Percentiles rank a stretch among this genome's conserved stretches.
phyloP scores from a whole-genome alignment of 2,329 filamentous ascomycete species.

The Colletotrichum lindemuthianum region DNA sequence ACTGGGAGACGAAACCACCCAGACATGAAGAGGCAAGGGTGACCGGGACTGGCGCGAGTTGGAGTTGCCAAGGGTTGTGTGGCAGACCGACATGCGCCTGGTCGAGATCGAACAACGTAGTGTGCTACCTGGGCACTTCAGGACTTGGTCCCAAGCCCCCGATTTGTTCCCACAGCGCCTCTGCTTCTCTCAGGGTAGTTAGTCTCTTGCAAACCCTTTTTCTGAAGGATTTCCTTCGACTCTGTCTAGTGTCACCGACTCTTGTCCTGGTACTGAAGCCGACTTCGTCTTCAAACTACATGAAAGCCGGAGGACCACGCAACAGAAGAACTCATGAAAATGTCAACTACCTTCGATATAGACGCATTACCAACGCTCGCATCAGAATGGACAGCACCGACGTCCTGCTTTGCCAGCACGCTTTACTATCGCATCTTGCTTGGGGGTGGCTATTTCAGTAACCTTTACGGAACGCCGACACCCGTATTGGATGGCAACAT shows the following conservation, averaged over 20 bases:
- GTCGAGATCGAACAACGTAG: neutral
- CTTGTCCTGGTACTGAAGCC: too few relatives aligned
- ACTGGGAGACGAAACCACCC: neutral
- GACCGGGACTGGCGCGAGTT: neutral
- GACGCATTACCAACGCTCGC: constrained; percentile 9
- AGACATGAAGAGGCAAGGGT: neutral
- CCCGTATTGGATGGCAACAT: constrained; percentile 29
- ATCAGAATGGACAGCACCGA: constrained; percentile 30
- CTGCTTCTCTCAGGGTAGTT: too few relatives aligned
- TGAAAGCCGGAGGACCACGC: too few relatives aligned
- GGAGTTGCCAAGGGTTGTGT: neutral
- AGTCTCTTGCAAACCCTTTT: too few relatives aligned
- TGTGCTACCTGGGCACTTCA: neutral
- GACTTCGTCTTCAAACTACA: too few relatives aligned
- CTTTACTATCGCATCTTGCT: constrained; percentile 17
- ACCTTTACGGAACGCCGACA: constrained; percentile 35
- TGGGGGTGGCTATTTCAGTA: constrained; percentile 14
- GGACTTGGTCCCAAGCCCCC: neutral
- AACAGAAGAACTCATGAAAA: too few relatives aligned
- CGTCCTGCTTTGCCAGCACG: constrained; percentile 26
- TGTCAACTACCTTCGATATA: too few relatives aligned
- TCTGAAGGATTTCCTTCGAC: too few relatives aligned
- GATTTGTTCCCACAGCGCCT: neutral
- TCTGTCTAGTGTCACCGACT: too few relatives aligned
- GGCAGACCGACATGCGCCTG: neutral